Evolutionary conservation across 2,329 filamentous ascomycete species (phyloP).

Genomic region (Pseudopyricularia cyperi): DNA sequence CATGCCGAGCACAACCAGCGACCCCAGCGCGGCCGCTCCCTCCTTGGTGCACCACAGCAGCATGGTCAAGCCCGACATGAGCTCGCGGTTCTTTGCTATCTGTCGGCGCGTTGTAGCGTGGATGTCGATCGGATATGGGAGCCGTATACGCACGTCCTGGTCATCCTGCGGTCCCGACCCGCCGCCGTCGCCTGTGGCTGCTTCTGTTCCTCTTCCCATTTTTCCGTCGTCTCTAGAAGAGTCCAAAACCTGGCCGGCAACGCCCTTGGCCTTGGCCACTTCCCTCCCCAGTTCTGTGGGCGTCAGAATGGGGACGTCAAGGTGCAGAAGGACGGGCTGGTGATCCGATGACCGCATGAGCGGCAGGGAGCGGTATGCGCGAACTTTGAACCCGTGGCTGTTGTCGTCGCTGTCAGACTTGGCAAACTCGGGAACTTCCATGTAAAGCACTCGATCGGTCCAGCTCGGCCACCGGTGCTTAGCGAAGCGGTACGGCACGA

Average conservation of each 20-base stretch:
- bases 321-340: conserved; percentile 63
- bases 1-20: conserved; percentile 25
- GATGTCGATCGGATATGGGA: conserved; percentile 39
- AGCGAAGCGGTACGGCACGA: conserved; percentile 58
- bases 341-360: conserved; percentile 79
- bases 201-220: background rate
- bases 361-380: conserved; percentile 63
- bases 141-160: conserved; percentile 16
- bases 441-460: conserved; percentile 83
- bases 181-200: conserved; percentile 1
- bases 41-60: conserved; percentile 40
- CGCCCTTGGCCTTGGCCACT: conserved; percentile 4
- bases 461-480: conserved; percentile 78
- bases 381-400: conserved; percentile 30
- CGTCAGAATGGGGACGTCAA: conserved; percentile 48
- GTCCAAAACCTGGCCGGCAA: background rate
- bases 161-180: conserved; percentile 15
- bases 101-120: conserved; percentile 39
- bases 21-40: conserved; percentile 31
- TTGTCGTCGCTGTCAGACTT: conserved; percentile 7
- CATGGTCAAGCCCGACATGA: conserved; percentile 39
- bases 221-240: background rate
- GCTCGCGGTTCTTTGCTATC: conserved; percentile 30
- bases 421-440: conserved; percentile 42
- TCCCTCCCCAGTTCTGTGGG: conserved; percentile 22